Evolutionary conservation across 495 filamentous ascomycete species (phyloP).

Genomic region (Pyrenula massariospora): DNA sequence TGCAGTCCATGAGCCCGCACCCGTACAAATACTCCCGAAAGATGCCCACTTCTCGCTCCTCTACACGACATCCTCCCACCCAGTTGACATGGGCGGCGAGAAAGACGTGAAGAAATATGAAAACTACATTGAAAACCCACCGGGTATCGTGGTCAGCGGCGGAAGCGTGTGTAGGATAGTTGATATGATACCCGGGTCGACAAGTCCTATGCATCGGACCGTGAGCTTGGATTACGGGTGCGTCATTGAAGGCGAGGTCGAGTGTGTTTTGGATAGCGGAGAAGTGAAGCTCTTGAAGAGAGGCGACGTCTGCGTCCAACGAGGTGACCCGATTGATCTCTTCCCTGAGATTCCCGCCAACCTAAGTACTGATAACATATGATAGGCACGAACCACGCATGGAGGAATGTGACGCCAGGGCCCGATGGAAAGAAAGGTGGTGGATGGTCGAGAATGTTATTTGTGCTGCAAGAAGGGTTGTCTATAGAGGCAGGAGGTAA

Average conservation of each 20-base stretch:
- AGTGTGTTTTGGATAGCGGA: constrained; percentile 62
- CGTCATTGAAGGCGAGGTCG: constrained; percentile 65
- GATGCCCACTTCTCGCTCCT: constrained; percentile 15
- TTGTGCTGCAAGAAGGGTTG: constrained; percentile 41
- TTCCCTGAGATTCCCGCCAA: background rate
- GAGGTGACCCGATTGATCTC: constrained; percentile 34
- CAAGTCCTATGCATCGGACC: constrained; percentile 57
- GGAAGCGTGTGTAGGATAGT: constrained; percentile 39
- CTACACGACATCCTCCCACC: constrained; percentile 45
- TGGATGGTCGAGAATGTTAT: constrained; percentile 45
- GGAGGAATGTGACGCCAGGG: constrained; percentile 18
- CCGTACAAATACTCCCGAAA: constrained; percentile 11
- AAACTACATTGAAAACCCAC: constrained; percentile 34
- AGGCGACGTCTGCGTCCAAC: constrained; percentile 59
- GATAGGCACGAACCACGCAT: constrained; percentile 26
- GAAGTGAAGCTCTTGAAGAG: constrained; percentile 51
- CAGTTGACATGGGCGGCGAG: constrained; percentile 49
- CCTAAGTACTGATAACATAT: background rate
- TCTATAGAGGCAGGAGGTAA: constrained; percentile 27
- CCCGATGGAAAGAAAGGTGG: constrained; percentile 14
- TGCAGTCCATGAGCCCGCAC: constrained; percentile 14
- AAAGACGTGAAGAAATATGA: constrained; percentile 31
- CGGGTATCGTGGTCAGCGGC: constrained; percentile 39
- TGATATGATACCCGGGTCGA: constrained; percentile 56
- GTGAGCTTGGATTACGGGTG: constrained; percentile 65